Evolutionary conservation across 352 stramenopile species (phyloP).

Genomic region (Aphanomyces cochlioides): DNA sequence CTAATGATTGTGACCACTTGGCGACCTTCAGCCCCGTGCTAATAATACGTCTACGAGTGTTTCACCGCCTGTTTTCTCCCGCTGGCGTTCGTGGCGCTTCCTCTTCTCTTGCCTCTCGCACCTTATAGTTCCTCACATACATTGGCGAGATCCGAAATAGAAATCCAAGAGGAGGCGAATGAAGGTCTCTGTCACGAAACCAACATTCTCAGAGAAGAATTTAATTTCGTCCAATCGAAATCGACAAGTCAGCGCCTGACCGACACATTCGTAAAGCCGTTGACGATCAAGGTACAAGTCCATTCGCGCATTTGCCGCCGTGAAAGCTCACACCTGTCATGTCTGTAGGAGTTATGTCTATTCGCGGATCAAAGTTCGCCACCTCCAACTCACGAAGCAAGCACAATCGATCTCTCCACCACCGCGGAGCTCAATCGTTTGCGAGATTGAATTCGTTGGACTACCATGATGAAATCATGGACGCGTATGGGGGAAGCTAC

Average conservation of each 20-base stretch:
- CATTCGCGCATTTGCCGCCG: constrained; percentile 2
- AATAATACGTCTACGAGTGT: too few species aligned
- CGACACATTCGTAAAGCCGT: too few species aligned
- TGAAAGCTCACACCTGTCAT: background rate
- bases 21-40: too few species aligned
- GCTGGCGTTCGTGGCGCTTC: too few species aligned
- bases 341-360: constrained; percentile 19
- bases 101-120: too few species aligned
- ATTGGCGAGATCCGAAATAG: too few species aligned
- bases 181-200: background rate
- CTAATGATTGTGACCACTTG: too few species aligned
- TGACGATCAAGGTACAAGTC: too few species aligned
- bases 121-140: too few species aligned
- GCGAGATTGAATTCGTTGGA: constrained; percentile 17
- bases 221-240: constrained; percentile 8
- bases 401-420: background rate
- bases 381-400: constrained; percentile 8
- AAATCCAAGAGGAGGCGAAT: background rate
- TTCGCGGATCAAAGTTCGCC: constrained; percentile 16
- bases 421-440: constrained; percentile 12
- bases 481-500: constrained; percentile 26
- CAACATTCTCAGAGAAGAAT: too few species aligned
- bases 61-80: too few species aligned
- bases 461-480: constrained; percentile 27
- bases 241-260: background rate